Conservation (phyloP, 768 basidiomycete genomes). For the Boletus coccyginus region DNA sequence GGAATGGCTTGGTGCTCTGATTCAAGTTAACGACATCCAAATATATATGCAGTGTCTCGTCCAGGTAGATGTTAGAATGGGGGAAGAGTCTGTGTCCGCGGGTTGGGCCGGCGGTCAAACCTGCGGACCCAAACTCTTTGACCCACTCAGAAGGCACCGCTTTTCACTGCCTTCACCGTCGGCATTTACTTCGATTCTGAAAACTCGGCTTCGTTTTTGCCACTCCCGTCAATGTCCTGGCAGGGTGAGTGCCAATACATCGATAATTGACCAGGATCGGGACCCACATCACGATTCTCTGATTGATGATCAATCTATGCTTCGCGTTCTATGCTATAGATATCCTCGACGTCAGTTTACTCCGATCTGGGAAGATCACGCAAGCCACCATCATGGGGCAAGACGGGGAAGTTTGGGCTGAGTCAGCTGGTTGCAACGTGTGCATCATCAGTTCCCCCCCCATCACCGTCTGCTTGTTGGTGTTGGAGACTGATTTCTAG, state of each 20-base stretch:
- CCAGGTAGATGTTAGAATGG: slow-evolving; percentile 2
- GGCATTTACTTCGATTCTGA: neutral
- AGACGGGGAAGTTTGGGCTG: slow-evolving; percentile 33
- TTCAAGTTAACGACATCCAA: neutral
- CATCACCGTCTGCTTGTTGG: neutral
- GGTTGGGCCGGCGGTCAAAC: too few species aligned
- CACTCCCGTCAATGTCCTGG: slow-evolving; percentile 24
- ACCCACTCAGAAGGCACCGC: neutral
- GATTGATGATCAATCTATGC: neutral
- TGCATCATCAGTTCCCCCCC: slow-evolving; percentile 7
- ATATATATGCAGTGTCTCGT: neutral
- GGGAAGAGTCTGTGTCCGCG: too few species aligned
- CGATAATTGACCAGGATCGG: neutral
- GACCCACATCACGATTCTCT: neutral
- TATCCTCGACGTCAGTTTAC: slow-evolving; percentile 79
- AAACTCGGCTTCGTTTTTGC: neutral
- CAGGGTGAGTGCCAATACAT: slow-evolving; percentile 16
- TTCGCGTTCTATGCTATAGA: slow-evolving; percentile 39
- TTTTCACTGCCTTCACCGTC: neutral
- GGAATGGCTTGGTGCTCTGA: neutral
- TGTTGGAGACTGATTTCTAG: neutral
- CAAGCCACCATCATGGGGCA: slow-evolving; percentile 56
- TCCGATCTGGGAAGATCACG: slow-evolving; percentile 69
- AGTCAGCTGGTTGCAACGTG: slow-evolving; percentile 26
- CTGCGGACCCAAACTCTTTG: too few species aligned